Base-by-base conservation (phyloP, 2,329 filamentous ascomycete genomes). In the Fulvia fulva region DNA sequence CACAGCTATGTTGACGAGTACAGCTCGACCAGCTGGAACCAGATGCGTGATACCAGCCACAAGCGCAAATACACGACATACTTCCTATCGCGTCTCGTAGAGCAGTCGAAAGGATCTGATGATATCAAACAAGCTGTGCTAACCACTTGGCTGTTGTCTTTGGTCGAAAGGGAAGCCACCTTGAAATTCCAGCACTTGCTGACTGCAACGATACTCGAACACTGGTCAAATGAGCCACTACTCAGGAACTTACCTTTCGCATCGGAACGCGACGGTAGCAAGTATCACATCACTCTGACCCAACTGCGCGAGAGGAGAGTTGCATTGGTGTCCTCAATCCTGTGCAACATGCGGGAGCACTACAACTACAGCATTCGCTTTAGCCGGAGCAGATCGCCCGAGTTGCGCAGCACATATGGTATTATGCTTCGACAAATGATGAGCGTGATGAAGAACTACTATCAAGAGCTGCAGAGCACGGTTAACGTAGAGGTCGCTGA, bases 161-260 rank as follows among this genome's bases (percentile, higher is more conserved):
- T 87, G 25, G 81, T 82, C 2, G 85, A 87, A 64, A 77, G 84
- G 51, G 81, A 83, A 53, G 81, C 83, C 2, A 76, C 81, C 71
- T 74, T 87, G 45, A 85, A 85, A 64, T 86, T 82, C 61, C 85
- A 87, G 65, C 78, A 86, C 68, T 71, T 73, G 23, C 74, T 87
- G 6, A 83, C 84, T 0, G 72, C 75, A n/a, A 76, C 77, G 2
- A 67, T 87, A 34, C 67, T 85, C 30, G 82, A 82, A 53, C 68
- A 68, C n/a, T 74, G 77, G 59, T 57, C 67, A 0, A 51, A 69
- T 0, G 77, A 84, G 51, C 75, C 76, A 0, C 68, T 87, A 4
- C 71, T 87, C 49, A 66, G 72, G 19, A 86, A 87, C 58, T 71
- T 86, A 41, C 85, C 85, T 0, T 87, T 87, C 65, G 77, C 73